Evolutionary conservation across 805 yeast species (phyloP), one percentile per base, ranked within the genome.

Genomic region (Scheffersomyces spartinae): DNA sequence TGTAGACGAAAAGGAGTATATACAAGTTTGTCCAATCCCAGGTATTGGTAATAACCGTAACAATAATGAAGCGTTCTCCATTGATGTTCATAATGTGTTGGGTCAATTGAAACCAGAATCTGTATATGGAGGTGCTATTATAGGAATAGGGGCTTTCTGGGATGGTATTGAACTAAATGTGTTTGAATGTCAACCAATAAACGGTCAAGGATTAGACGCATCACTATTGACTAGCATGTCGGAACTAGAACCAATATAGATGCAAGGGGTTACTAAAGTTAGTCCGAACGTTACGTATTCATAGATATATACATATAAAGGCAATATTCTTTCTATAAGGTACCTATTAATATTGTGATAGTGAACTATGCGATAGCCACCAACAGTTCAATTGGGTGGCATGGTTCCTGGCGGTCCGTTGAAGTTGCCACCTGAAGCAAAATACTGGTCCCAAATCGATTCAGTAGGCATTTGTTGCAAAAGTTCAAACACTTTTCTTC

Each of bases 401-500:
- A 7, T 15, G 15, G 13, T 21, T 12, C 18, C 13, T n/a, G 8
- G 14, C 10, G 14, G 24, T 7, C n/a, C 15, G 18, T 22, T 11
- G 13, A 11, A 20, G 21, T 9, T 13, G 23, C 28, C 9, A 18
- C 19, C 27, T 14, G 34, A 30, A 5, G 66, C 51, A 41, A 74
- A 71, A 36, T 70, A 69, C 36, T 72, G 79, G 26, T 73, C 82
- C 80, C 83, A 75, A 17, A 76, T 73, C 14, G 73, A 58, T 28
- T 75, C 83, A 3, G 71, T 64, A 4, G 79, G 74, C 24, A 74
- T 67, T 42, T 69, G 77, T 38, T 64, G 68, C 32, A 77, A 64
- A 55, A 77, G 51, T 38, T 74, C 80, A 40, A 62, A 71, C 12
- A 74, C 64, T 26, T 60, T 54, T 32, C 77, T 33, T 76, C 83